These are phyloP conservation scores for Coniophora puteana DNA, from an alignment of 1,284 basidiomycete genomes.

Conservation along the genomic window DNA sequence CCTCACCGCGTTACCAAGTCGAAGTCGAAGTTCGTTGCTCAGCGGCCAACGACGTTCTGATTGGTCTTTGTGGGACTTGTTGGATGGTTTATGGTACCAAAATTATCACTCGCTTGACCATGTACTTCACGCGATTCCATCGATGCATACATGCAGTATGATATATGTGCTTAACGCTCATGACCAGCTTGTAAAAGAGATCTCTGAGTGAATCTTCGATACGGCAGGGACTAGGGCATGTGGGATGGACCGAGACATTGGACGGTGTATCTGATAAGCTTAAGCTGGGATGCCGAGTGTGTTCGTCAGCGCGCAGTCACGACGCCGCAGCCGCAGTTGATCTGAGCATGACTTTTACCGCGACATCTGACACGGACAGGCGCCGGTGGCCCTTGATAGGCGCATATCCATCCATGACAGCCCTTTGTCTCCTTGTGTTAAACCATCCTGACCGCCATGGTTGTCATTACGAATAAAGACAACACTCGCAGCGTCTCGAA, in stretches of 20 bases:
- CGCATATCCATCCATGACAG: not conserved
- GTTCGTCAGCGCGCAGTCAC: not conserved
- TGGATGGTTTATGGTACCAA: not conserved
- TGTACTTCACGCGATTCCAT: slow-evolving; percentile 4
- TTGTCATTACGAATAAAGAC: too few species aligned
- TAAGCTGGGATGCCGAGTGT: not conserved
- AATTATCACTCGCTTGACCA: slow-evolving; percentile 5
- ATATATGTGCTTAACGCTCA: not conserved
- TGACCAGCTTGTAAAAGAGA: not conserved
- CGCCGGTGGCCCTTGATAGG: not conserved
- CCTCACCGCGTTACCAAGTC: slow-evolving; percentile 84
- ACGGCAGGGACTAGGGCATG: not conserved
- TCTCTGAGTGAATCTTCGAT: not conserved
- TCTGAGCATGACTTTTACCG: slow-evolving; percentile 29
- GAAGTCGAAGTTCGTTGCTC: slow-evolving; percentile 71
- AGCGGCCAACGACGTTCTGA: slow-evolving; percentile 69
- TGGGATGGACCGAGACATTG: not conserved
- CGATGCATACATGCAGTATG: slow-evolving; percentile 4
- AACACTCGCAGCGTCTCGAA: not conserved
- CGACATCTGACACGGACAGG: not conserved
- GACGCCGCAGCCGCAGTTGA: slow-evolving; percentile 3
- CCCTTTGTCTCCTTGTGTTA: too few species aligned
- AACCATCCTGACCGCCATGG: too few species aligned
- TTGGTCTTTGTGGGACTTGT: not conserved
- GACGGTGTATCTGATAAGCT: too few species aligned